Conservation (phyloP, 208 protist genomes). For the Leishmania tropica region DNA sequence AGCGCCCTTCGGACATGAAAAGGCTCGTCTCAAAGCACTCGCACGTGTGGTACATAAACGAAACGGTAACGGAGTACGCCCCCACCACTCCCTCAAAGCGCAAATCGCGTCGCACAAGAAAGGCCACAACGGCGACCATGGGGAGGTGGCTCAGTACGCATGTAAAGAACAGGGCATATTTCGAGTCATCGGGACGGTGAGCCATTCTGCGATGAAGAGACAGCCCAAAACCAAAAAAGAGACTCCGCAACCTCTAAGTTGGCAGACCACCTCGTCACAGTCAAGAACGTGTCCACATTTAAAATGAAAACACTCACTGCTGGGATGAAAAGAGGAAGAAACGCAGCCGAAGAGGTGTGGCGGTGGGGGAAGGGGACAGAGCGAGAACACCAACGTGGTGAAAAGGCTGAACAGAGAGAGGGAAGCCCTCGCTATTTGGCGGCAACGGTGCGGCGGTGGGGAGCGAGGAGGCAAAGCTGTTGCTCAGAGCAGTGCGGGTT, state of each 20-base stretch:
- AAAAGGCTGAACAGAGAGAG: not conserved
- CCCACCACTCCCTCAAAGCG: slow-evolving; percentile 35
- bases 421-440: not conserved
- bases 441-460: not conserved
- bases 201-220: slow-evolving; percentile 12
- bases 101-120: slow-evolving; percentile 34
- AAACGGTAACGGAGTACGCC: slow-evolving; percentile 39
- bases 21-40: slow-evolving; percentile 51
- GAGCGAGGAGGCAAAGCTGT: not conserved
- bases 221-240: not conserved
- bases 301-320: too few relatives aligned
- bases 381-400: not conserved
- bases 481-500: not conserved
- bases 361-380: too few relatives aligned
- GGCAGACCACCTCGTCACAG: not conserved
- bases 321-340: not conserved
- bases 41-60: slow-evolving; percentile 79
- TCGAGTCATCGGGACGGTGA: slow-evolving; percentile 27
- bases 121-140: slow-evolving; percentile 35
- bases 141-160: slow-evolving; percentile 55
- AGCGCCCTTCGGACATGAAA: slow-evolving; percentile 57
- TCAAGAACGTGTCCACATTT: not conserved
- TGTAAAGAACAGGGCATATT: slow-evolving; percentile 51
- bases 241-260: not conserved
- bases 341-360: not conserved